phyloP scores from a whole-genome alignment of 495 filamentous ascomycete species.

The Talaromyces borbonicus region DNA sequence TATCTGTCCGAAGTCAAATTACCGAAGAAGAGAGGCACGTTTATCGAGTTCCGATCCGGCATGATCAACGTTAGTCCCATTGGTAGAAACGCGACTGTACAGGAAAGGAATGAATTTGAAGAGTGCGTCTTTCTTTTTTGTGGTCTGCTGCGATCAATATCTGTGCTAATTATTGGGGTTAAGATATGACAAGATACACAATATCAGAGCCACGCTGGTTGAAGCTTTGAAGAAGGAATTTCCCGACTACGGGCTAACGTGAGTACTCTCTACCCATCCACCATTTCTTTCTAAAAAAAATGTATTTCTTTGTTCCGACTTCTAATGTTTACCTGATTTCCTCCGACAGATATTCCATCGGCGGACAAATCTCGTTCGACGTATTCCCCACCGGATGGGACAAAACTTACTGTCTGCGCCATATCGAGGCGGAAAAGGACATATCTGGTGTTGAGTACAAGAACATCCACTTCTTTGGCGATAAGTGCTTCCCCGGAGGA shows the following conservation, averaged over 20 bases:
- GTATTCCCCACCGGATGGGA: conserved; percentile 97
- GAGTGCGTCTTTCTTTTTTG: conserved; percentile 20
- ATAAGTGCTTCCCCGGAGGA: conserved; percentile 81
- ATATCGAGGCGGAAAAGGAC: conserved; percentile 73
- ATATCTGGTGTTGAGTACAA: conserved; percentile 67
- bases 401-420: conserved; percentile 92
- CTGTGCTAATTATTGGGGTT: conserved; percentile 11
- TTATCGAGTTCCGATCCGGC: conserved; percentile 90
- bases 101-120: conserved; percentile 73
- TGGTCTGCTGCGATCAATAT: too few relatives aligned
- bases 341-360: conserved; percentile 90
- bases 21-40: conserved; percentile 88
- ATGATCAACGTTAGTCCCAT: conserved; percentile 94
- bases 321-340: conserved; percentile 8
- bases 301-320: too few relatives aligned
- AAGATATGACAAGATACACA: conserved; percentile 63
- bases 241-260: conserved; percentile 76
- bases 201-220: conserved; percentile 64
- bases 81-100: conserved; percentile 76
- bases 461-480: conserved; percentile 95
- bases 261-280: conserved; percentile 23
- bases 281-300: too few relatives aligned
- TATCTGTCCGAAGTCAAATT: conserved; percentile 80
- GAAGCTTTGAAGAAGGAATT: conserved; percentile 69
- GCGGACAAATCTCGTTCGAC: conserved; percentile 96